Conservation (phyloP, 306 rosid genomes). For the Sophora flavescens region DNA sequence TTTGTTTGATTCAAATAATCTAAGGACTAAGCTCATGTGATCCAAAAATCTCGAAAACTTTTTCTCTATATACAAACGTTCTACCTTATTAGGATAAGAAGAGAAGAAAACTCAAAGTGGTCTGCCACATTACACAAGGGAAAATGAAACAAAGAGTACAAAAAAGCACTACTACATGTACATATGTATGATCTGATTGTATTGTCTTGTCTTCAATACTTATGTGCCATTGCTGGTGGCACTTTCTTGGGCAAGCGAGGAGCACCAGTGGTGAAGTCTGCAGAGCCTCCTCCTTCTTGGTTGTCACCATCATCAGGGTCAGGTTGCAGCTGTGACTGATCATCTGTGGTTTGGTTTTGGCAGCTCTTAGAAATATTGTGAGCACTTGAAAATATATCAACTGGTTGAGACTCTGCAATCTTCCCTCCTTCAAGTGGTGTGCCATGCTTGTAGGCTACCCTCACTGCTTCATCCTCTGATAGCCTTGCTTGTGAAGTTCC, state of each 20-base stretch:
- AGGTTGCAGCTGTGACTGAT: constrained; percentile 47
- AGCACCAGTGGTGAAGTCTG: constrained; percentile 50
- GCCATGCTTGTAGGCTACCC: constrained; percentile 63
- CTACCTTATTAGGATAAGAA: not conserved
- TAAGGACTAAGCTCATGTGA: too few relatives aligned
- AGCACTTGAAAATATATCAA: constrained; percentile 61
- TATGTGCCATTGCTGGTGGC: constrained; percentile 41
- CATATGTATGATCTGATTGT: not conserved
- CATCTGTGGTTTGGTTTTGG: constrained; percentile 16
- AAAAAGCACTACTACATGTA: not conserved
- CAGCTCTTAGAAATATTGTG: constrained; percentile 41
- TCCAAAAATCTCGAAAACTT: too few relatives aligned
- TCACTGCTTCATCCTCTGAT: constrained; percentile 62
- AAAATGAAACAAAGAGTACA: not conserved
- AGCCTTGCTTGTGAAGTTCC: constrained; percentile 66
- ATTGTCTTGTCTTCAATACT: constrained; percentile 5
- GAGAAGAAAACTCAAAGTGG: not conserved
- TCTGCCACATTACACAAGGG: not conserved
- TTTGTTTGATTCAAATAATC: too few relatives aligned
- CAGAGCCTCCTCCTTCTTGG: constrained; percentile 31
- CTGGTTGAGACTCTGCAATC: constrained; percentile 63
- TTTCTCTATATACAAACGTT: too few relatives aligned
- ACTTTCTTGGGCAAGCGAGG: constrained; percentile 50
- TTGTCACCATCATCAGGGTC: not conserved
- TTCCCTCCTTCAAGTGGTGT: constrained; percentile 78